Evolutionary conservation across 1,284 basidiomycete genomes (phyloP).

Genomic region (Nidula niveotomentosa): DNA sequence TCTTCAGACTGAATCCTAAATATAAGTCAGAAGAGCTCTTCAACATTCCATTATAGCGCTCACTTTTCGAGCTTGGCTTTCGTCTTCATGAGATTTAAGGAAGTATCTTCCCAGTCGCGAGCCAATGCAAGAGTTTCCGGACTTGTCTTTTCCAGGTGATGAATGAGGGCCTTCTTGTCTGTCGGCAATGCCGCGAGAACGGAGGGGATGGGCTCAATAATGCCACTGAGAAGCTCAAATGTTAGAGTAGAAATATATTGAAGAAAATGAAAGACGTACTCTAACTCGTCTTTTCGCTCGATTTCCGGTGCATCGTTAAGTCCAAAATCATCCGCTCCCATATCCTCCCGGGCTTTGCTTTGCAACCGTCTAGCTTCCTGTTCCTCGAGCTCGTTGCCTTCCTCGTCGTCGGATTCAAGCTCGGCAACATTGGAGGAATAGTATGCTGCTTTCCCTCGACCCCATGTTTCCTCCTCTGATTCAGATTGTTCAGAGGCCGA

Average conservation of each 20-base stretch:
- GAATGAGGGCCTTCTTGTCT: conserved; percentile 66
- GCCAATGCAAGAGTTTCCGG: conserved; percentile 80
- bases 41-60: conserved; percentile 18
- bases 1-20: conserved; percentile 47
- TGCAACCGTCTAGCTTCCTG: conserved; percentile 86
- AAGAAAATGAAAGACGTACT: conserved; percentile 35
- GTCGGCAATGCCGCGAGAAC: conserved; percentile 36
- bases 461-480: conserved; percentile 78
- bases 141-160: conserved; percentile 76
- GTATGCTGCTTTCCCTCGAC: conserved; percentile 73
- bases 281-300: conserved; percentile 27
- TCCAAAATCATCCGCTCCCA: conserved; percentile 86
- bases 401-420: conserved; percentile 83
- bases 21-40: not conserved
- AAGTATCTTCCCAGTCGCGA: conserved; percentile 74
- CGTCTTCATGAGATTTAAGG: conserved; percentile 50
- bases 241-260: conserved; percentile 1
- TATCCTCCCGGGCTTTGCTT: conserved; percentile 66
- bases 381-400: conserved; percentile 85
- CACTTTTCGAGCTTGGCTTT: conserved; percentile 59
- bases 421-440: conserved; percentile 84
- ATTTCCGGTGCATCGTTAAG: conserved; percentile 63
- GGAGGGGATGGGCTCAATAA: conserved; percentile 30
- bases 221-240: conserved; percentile 19
- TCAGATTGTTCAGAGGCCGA: conserved; percentile 58